Base-by-base conservation (phyloP, 2,329 filamentous ascomycete genomes). In the Microsporum canis region DNA sequence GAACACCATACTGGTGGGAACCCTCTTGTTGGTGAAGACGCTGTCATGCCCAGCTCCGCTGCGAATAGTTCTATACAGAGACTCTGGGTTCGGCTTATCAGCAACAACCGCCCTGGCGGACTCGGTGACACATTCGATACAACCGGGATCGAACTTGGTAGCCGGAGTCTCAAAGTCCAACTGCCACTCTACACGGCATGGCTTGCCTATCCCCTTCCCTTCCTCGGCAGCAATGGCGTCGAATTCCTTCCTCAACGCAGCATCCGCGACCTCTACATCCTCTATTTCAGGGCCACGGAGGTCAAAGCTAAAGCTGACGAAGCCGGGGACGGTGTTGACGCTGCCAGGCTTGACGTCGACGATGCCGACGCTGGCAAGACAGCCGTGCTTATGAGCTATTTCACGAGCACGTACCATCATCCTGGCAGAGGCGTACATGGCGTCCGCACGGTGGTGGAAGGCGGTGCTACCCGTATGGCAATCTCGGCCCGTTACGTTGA, bases 401-500 rank as follows among this genome's bases (percentile, higher is more conserved):
- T 81, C 80, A 69, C 88, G 82, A 0, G 82, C 83, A 60, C 84
- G 80, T 0, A 86, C 72, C 63, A 91, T 89, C 76, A 90, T 80
- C 60, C 83, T 83, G 0, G 82, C 80, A 5, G 87, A 85, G 5
- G 84, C 81, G 36, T 88, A 81, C 56, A 90, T 75, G 1, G 88
- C 84, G 70, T 91, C 88, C 3, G 83, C 82, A 17, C 88, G 81
- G 61, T 83, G 81, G 38, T 78, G 74, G 56, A 89, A 83, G 34
- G 85, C 84, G 0, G 88, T 91, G 0, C 88, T 89, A 0, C 88
- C 88, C 0, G 88, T 89, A 69, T 91, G 88, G 3, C 83, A 83
- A 66, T 89, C 87, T 65, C 82, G 77, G 1, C 88, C 88, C 7
- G 76, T 76, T 2, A 91, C 80, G 4, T 81, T 82, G 41, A 91